Percentiles rank a stretch among this genome's conserved stretches.
phyloP scores from a whole-genome alignment of 345 rosid species.

The Brassica nigra region DNA sequence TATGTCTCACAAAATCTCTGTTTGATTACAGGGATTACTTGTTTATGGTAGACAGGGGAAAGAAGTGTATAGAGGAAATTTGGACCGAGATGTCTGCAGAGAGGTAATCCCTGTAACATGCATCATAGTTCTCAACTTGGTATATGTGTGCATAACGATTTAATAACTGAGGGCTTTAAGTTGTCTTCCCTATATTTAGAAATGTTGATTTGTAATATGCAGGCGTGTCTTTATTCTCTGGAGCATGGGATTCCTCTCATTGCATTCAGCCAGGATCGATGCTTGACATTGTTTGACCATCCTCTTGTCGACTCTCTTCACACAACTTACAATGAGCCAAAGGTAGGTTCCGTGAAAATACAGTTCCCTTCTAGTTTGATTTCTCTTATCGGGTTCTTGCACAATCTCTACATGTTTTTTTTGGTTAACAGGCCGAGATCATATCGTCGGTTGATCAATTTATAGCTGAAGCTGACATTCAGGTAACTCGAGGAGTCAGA shows the following conservation, averaged over 20 bases:
- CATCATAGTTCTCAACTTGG: too few species aligned
- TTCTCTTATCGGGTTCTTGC: slow-evolving; percentile 2
- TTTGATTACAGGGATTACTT: slow-evolving; percentile 76
- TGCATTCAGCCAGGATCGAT: slow-evolving; percentile 79
- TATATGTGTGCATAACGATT: background rate
- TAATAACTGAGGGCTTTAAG: background rate
- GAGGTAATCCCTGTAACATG: slow-evolving; percentile 53
- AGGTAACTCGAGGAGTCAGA: slow-evolving; percentile 54
- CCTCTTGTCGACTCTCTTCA: slow-evolving; percentile 80
- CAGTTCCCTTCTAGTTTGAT: slow-evolving; percentile 8
- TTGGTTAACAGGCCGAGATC: slow-evolving; percentile 79
- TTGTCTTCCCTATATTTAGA: background rate
- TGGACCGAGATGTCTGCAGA: slow-evolving; percentile 77
- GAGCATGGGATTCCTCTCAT: slow-evolving; percentile 86
- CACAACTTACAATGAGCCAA: slow-evolving; percentile 73
- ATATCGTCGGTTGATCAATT: slow-evolving; percentile 77
- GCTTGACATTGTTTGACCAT: slow-evolving; percentile 83
- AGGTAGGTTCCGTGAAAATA: slow-evolving; percentile 51
- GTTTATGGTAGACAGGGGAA: slow-evolving; percentile 87
- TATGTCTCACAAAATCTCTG: slow-evolving; percentile 24
- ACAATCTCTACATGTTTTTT: slow-evolving; percentile 19
- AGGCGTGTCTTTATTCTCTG: slow-evolving; percentile 76
- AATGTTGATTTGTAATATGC: slow-evolving; percentile 30
- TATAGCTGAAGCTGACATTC: slow-evolving; percentile 67
- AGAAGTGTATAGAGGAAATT: slow-evolving; percentile 77